These are phyloP conservation scores for Acacia concinna DNA, from an alignment of 331 rosid species.

Conservation along the genomic window DNA sequence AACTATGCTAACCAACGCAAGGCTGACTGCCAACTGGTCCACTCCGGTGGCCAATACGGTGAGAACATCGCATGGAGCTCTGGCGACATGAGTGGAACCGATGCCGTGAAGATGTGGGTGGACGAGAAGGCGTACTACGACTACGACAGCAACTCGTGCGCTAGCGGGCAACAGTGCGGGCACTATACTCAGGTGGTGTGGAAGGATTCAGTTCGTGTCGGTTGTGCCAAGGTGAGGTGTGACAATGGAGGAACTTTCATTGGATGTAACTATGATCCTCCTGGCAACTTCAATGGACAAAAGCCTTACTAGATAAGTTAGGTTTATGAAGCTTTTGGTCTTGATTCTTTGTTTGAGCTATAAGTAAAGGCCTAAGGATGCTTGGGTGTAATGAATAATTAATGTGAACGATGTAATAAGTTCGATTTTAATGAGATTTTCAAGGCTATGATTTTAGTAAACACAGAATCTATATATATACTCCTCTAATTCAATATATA, in stretches of 20 bases:
- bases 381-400: neutral
- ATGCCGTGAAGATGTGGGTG: conserved; percentile 39
- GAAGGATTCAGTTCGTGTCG: conserved; percentile 1
- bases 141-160: conserved; percentile 24
- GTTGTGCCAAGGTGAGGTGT: conserved; percentile 63
- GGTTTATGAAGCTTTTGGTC: neutral
- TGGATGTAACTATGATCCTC: conserved; percentile 60
- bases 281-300: conserved; percentile 36
- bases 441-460: neutral
- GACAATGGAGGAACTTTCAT: conserved; percentile 52
- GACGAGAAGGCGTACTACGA: conserved; percentile 38
- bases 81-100: neutral
- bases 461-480: neutral
- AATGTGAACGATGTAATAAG: neutral
- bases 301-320: conserved; percentile 30
- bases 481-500: too few species aligned
- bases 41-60: conserved; percentile 43
- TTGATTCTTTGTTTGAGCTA: too few species aligned
- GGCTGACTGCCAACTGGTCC: conserved; percentile 43
- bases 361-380: neutral
- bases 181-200: conserved; percentile 52
- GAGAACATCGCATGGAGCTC: conserved; percentile 40
- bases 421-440: neutral
- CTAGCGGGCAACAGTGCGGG: conserved; percentile 15
- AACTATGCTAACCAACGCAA: conserved; percentile 37